Conservation (phyloP, 2,329 filamentous ascomycete species). For the Trichoderma atrobrunneum region DNA sequence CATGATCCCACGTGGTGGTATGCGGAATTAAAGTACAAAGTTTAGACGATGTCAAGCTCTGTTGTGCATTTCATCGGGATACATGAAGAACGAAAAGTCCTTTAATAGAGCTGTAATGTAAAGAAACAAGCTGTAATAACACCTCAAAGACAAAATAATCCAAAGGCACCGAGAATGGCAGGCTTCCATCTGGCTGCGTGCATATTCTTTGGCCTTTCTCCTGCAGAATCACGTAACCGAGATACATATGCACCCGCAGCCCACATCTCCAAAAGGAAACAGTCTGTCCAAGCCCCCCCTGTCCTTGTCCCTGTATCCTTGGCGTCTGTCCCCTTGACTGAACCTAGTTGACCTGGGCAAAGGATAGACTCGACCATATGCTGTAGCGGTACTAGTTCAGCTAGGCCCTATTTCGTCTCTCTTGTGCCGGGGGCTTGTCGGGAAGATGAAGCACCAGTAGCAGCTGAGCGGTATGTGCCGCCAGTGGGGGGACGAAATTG, state of each 20-base stretch:
- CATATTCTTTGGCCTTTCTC: conserved; percentile 4
- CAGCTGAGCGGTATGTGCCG: conserved; percentile 1
- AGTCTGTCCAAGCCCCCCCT: background rate
- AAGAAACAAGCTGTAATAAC: background rate
- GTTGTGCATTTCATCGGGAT: too few relatives aligned
- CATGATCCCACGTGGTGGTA: background rate
- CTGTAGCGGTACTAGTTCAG: background rate
- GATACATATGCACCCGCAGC: background rate
- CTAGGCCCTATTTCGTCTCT: background rate
- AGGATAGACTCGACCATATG: background rate
- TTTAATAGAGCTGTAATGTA: background rate
- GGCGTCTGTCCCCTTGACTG: background rate
- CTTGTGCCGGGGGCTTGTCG: background rate
- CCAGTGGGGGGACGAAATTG: background rate
- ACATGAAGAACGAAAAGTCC: too few relatives aligned
- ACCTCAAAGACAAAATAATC: background rate
- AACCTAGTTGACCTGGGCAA: too few relatives aligned
- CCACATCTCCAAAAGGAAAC: background rate
- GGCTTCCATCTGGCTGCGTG: background rate
- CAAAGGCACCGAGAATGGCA: background rate
- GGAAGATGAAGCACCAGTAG: background rate
- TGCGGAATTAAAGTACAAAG: background rate
- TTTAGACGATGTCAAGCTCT: background rate
- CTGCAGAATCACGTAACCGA: conserved; percentile 5
- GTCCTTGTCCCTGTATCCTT: background rate